phyloP scores from a whole-genome alignment of 2,329 filamentous ascomycete species.

The Pseudogymnoascus pannorum region DNA sequence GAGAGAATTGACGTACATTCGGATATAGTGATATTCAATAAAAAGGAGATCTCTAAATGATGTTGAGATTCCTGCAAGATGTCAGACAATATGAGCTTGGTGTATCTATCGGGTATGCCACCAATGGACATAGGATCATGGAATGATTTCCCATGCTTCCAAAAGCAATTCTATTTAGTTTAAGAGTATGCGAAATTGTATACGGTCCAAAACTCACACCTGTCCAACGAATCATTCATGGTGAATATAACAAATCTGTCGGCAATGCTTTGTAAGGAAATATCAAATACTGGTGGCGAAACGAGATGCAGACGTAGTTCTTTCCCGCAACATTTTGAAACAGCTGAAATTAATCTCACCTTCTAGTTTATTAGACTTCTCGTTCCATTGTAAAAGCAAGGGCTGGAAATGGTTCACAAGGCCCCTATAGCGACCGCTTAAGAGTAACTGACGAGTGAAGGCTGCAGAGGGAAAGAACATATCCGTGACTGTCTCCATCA shows the following conservation, averaged over 20 bases:
- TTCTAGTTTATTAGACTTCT: conserved; percentile 25
- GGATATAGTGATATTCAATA: conserved; percentile 43
- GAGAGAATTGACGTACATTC: conserved; percentile 39
- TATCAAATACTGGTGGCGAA: neutral
- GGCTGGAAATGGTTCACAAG: conserved; percentile 40
- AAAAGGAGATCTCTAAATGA: conserved; percentile 32
- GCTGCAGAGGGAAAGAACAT: conserved; percentile 42
- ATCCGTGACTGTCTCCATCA: conserved; percentile 45
- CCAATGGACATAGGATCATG: neutral
- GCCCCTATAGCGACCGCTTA: conserved; percentile 43
- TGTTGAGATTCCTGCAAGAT: neutral
- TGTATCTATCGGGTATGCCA: conserved; percentile 24
- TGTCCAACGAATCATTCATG: neutral
- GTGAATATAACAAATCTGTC: neutral
- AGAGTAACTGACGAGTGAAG: conserved; percentile 33
- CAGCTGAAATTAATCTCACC: neutral
- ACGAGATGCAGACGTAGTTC: conserved; percentile 29
- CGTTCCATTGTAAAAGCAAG: conserved; percentile 33
- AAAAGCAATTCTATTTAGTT: neutral
- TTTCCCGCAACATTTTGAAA: neutral
- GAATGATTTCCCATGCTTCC: neutral
- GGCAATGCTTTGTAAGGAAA: neutral
- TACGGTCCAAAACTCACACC: neutral
- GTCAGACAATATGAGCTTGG: neutral
- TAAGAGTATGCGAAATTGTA: neutral